phyloP scores from a whole-genome alignment of 495 filamentous ascomycete genomes.

The Penicillium salamii region DNA sequence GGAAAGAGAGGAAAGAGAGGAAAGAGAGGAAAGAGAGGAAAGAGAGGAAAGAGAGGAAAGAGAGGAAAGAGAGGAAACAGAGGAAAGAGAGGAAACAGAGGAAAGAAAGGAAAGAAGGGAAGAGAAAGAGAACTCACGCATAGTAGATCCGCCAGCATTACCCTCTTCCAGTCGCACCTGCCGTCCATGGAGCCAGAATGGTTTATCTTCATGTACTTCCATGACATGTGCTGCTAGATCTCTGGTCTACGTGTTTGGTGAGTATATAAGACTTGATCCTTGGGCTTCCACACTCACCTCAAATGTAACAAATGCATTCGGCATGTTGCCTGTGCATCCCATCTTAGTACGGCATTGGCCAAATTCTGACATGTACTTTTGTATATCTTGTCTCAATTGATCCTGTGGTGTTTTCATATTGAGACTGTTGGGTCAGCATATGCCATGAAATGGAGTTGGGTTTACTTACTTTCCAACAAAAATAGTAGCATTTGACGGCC shows the following conservation, averaged over 20 bases:
- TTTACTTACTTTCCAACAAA: conserved; percentile 5
- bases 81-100: too few species aligned
- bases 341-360: not conserved
- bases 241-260: not conserved
- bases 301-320: conserved; percentile 2
- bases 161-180: not conserved
- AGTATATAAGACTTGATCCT: too few species aligned
- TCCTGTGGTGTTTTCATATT: not conserved
- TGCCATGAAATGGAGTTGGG: not conserved
- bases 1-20: too few species aligned
- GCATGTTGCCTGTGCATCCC: not conserved
- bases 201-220: not conserved
- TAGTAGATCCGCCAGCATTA: too few species aligned
- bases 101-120: not conserved
- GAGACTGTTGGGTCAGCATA: not conserved
- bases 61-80: too few species aligned
- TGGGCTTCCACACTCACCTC: not conserved
- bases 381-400: not conserved
- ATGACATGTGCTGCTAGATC: not conserved
- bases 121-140: not conserved
- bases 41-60: too few species aligned
- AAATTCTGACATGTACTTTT: not conserved
- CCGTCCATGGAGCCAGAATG: too few species aligned
- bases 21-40: too few species aligned
- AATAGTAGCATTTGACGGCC: not conserved